These are phyloP conservation scores for Pythium chondricola DNA, from an alignment of 352 stramenopile genomes.

Conservation along the genomic window DNA sequence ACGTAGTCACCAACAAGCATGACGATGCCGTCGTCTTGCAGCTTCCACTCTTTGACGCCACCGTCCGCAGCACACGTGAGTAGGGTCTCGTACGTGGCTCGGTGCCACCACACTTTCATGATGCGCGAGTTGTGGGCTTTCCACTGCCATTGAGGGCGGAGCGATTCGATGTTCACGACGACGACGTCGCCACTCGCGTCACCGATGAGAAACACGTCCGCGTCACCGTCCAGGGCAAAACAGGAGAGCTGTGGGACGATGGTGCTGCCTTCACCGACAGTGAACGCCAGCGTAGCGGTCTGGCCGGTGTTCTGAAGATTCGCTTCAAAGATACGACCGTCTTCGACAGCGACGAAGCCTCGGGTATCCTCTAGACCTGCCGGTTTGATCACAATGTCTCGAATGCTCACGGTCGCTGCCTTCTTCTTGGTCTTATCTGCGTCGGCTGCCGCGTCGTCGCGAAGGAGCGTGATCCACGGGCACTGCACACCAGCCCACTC, in stretches of 20 bases:
- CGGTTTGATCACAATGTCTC: conserved; percentile 15
- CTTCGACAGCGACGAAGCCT: conserved; percentile 59
- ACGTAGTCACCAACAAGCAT: conserved; percentile 39
- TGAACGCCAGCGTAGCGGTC: no score
- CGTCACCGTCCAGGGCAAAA: conserved; percentile 20
- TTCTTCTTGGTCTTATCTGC: conserved; percentile 20
- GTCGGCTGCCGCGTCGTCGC: neutral
- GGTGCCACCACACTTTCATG: conserved; percentile 71
- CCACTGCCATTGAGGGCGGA: conserved; percentile 31
- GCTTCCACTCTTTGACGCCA: conserved; percentile 53
- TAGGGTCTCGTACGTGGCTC: conserved; percentile 25
- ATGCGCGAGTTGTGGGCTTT: conserved; percentile 46
- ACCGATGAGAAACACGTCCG: conserved; percentile 47
- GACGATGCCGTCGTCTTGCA: neutral
- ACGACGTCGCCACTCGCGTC: conserved; percentile 41
- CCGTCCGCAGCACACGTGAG: conserved; percentile 60
- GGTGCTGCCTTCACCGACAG: no score
- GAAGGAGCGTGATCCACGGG: conserved; percentile 4
- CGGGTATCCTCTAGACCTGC: conserved; percentile 1
- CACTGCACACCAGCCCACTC: conserved; percentile 7
- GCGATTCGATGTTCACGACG: conserved; percentile 37
- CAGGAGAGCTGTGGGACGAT: no score
- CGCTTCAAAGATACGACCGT: conserved; percentile 47
- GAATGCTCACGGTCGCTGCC: conserved; percentile 14
- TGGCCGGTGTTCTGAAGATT: no score